phyloP scores from a whole-genome alignment of 2,329 filamentous ascomycete species.

The Dendrostoma leiphaemia region DNA sequence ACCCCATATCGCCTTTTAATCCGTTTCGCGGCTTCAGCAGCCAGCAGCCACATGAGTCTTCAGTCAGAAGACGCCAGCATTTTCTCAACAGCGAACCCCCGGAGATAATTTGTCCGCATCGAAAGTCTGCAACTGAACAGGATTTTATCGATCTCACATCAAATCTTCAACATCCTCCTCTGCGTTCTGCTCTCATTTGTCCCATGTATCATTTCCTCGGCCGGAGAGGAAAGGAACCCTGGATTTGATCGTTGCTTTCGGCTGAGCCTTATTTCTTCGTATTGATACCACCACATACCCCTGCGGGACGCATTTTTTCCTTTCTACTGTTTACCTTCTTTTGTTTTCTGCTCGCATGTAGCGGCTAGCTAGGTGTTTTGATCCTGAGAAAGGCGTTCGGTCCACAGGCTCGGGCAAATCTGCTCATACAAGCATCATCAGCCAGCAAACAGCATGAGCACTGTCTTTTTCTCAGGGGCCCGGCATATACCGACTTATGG shows the following conservation, averaged over 20 bases:
- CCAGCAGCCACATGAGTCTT: not conserved
- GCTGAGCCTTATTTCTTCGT: slow-evolving; percentile 11
- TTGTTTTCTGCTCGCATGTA: not conserved
- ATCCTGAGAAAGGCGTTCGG: not conserved
- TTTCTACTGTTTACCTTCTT: not conserved
- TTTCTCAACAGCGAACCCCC: not conserved
- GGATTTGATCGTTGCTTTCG: slow-evolving; percentile 12
- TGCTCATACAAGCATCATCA: slow-evolving; percentile 1
- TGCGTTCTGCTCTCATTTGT: slow-evolving; percentile 15
- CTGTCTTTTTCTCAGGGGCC: too few relatives aligned
- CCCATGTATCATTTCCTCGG: not conserved
- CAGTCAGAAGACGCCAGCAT: not conserved
- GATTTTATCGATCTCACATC: not conserved
- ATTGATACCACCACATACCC: slow-evolving; percentile 19
- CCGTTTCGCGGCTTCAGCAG: not conserved
- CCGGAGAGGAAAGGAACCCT: slow-evolving; percentile 16
- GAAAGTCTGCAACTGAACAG: not conserved
- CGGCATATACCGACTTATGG: too few relatives aligned
- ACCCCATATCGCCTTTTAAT: slow-evolving; percentile 17
- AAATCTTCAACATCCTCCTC: not conserved
- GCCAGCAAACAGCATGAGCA: not conserved
- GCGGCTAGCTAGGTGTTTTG: not conserved
- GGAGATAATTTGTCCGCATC: not conserved
- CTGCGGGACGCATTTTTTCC: not conserved
- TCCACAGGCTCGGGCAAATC: not conserved